Conservation (phyloP, 2,329 filamentous ascomycete genomes). For the Thermothelomyces thermophilus region DNA sequence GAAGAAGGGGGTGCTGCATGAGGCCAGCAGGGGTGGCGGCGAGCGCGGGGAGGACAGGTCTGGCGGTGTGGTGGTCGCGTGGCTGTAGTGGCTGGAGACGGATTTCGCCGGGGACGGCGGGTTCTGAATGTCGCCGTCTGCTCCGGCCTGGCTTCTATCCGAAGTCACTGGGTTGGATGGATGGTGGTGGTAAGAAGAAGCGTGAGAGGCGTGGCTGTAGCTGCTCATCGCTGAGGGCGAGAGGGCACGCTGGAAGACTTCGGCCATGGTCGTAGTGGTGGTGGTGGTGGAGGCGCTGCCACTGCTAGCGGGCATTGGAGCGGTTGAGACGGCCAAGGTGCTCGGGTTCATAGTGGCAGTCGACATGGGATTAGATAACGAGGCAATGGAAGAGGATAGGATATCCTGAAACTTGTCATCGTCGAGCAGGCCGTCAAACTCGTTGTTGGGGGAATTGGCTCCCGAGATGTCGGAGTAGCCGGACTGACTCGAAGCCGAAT, state of each 20-base stretch:
- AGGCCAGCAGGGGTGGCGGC: slow-evolving; percentile 48
- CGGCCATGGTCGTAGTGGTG: slow-evolving; percentile 18
- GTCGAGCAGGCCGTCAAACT: slow-evolving; percentile 34
- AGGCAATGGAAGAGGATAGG: slow-evolving; percentile 7
- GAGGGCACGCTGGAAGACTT: slow-evolving; percentile 28
- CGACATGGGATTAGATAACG: slow-evolving; percentile 8
- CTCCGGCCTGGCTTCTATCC: slow-evolving; percentile 13
- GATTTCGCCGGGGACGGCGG: slow-evolving; percentile 46
- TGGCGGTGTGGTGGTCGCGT: slow-evolving; percentile 34
- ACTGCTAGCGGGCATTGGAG: slow-evolving; percentile 38
- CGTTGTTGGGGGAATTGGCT: slow-evolving; percentile 45
- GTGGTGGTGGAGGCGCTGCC: too few species aligned
- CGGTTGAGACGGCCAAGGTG: slow-evolving; percentile 34
- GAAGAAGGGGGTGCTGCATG: slow-evolving; percentile 22
- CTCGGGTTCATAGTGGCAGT: slow-evolving; percentile 33
- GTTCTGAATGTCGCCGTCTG: slow-evolving; percentile 18
- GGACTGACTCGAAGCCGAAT: slow-evolving; percentile 44
- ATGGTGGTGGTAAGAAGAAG: slow-evolving; percentile 24
- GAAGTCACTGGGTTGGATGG: slow-evolving; percentile 6
- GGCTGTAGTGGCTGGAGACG: slow-evolving; percentile 37
- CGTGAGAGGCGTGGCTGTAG: slow-evolving; percentile 43
- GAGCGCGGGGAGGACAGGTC: slow-evolving; percentile 56
- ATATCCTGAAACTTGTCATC: slow-evolving; percentile 28
- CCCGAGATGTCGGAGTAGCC: slow-evolving; percentile 52
- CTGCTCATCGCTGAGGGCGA: slow-evolving; percentile 42